Percentiles rank a stretch among this genome's conserved stretches.
These are phyloP conservation scores for Pseudogymnoascus destructans DNA, from an alignment of 2,329 filamentous ascomycete species.

Conservation along the genomic window DNA sequence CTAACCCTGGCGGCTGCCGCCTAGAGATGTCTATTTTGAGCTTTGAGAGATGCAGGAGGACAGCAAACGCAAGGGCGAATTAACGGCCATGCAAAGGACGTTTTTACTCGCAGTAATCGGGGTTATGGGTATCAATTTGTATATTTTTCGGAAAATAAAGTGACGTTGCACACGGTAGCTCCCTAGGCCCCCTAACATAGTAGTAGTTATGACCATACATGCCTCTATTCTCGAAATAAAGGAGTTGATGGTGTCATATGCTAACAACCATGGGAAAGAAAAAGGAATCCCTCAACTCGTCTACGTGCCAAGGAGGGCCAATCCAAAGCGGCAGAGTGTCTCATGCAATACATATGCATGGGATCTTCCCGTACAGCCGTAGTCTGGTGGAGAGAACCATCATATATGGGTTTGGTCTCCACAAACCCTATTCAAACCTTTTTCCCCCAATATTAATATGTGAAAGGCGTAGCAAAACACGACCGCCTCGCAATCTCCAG, in stretches of 20 bases:
- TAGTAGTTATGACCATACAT: background rate
- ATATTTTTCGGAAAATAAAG: background rate
- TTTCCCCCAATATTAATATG: constrained; percentile 7
- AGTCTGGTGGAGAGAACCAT: constrained; percentile 6
- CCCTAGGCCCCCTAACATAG: background rate
- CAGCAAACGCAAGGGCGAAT: background rate
- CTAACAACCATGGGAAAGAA: background rate
- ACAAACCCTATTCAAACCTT: constrained; percentile 9
- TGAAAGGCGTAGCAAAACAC: constrained; percentile 4
- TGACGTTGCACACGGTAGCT: background rate
- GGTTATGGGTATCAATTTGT: background rate
- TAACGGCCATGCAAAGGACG: background rate
- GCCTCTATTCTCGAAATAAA: background rate
- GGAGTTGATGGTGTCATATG: background rate
- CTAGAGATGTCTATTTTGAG: background rate
- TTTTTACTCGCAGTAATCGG: background rate
- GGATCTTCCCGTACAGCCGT: constrained; percentile 8
- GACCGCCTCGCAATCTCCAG: constrained; percentile 2
- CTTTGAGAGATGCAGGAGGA: background rate
- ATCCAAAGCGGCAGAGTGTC: background rate
- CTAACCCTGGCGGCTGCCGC: too few relatives aligned
- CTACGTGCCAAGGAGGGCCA: background rate
- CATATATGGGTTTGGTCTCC: constrained; percentile 8
- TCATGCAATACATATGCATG: constrained; percentile 8
- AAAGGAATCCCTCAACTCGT: background rate